A percentile compares a stretch with the other conserved stretches of the same genome.
phyloP scores from a whole-genome alignment of 2,329 filamentous ascomycete genomes.

The Paraphoma chrysanthemicola region DNA sequence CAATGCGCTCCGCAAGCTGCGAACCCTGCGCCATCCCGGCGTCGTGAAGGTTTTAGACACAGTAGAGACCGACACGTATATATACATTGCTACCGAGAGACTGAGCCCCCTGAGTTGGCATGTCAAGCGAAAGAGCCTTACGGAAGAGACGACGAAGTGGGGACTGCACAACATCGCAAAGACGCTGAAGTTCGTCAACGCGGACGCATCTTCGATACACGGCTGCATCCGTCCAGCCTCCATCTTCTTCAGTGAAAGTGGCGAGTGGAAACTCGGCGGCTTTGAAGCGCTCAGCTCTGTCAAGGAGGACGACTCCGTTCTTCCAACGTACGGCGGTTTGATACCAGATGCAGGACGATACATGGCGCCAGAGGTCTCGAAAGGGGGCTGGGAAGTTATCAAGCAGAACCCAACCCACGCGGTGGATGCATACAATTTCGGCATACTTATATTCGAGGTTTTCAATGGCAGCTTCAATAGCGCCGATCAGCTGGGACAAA shows the following conservation, averaged over 20 bases:
- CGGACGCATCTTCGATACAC: constrained; percentile 89
- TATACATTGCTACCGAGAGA: constrained; percentile 95
- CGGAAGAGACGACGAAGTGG: constrained; percentile 95
- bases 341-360: constrained; percentile 86
- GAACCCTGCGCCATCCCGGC: constrained; percentile 91
- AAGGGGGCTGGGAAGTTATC: constrained; percentile 88
- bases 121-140: constrained; percentile 84
- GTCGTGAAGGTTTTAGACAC: constrained; percentile 94
- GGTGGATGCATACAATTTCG: constrained; percentile 87
- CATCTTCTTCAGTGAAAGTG: constrained; percentile 92
- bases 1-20: constrained; percentile 92
- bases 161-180: constrained; percentile 88
- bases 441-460: constrained; percentile 83
- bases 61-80: constrained; percentile 93
- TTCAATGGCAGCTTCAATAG: constrained; percentile 86
- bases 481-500: constrained; percentile 80
- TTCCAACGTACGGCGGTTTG: constrained; percentile 88
- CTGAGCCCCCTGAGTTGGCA: constrained; percentile 89
- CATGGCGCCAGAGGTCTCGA: constrained; percentile 83
- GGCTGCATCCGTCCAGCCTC: constrained; percentile 85
- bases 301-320: constrained; percentile 92
- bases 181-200: constrained; percentile 95
- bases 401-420: constrained; percentile 82
- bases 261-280: constrained; percentile 95
- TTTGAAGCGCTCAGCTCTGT: constrained; percentile 94